phyloP scores from a whole-genome alignment of 2,329 filamentous ascomycete genomes.

The Magnaporthiopsis rhizophila region DNA sequence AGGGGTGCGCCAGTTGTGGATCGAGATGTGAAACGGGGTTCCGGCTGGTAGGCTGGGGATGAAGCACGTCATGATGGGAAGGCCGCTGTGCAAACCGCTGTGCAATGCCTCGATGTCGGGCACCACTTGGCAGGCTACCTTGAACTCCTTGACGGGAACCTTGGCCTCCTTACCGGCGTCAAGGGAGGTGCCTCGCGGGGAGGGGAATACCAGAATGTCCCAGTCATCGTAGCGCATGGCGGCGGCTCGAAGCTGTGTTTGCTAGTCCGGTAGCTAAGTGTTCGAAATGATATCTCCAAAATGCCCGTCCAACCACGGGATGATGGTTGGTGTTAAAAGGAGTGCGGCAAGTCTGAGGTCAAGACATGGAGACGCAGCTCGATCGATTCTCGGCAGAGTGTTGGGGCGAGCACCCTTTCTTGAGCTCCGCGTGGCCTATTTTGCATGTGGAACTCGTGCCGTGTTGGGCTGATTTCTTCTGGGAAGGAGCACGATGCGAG shows the following conservation, averaged over 20 bases:
- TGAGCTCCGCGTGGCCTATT: no score
- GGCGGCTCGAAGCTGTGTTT: conserved; percentile 10
- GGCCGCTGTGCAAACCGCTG: conserved; percentile 28
- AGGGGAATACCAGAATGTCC: conserved; percentile 76
- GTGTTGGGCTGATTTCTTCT: no score
- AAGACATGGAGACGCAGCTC: not conserved
- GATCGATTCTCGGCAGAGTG: no score
- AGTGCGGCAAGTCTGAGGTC: not conserved
- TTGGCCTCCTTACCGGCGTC: conserved; percentile 39
- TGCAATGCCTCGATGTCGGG: conserved; percentile 46
- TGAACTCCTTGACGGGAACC: conserved; percentile 74
- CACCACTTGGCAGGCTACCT: conserved; percentile 66
- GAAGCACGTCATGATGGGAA: conserved; percentile 66
- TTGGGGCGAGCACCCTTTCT: no score
- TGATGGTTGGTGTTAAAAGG: not conserved
- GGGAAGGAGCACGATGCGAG: no score
- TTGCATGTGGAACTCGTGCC: no score
- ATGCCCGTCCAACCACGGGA: not conserved
- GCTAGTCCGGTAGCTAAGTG: not conserved
- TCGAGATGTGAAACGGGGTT: conserved; percentile 60
- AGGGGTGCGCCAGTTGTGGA: conserved; percentile 65
- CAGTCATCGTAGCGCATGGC: conserved; percentile 79
- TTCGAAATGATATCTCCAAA: not conserved
- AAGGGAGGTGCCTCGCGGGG: conserved; percentile 11
- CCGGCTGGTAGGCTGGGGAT: conserved; percentile 54